A percentile compares a stretch with the other conserved stretches of the same genome.
Evolutionary conservation across 1,284 basidiomycete species (phyloP).

Genomic region (Laetiporus sulphureus): DNA sequence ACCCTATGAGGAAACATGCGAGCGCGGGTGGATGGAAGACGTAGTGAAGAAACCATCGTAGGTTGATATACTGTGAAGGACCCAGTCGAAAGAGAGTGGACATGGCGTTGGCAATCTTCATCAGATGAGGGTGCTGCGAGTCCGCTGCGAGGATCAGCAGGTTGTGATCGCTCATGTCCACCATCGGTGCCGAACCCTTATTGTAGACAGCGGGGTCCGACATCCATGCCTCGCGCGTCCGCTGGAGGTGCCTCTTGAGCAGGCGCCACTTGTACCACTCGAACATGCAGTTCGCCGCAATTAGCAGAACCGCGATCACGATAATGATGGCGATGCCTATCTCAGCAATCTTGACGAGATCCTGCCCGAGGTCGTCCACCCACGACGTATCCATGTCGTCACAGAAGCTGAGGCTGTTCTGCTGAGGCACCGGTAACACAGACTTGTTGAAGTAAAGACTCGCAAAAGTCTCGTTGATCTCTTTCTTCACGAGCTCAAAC

Average conservation of each 20-base stretch:
- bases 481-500: conserved; percentile 78
- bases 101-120: conserved; percentile 52
- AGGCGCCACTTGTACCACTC: conserved; percentile 80
- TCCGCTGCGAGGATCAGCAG: conserved; percentile 66
- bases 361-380: conserved; percentile 76
- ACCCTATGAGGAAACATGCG: conserved; percentile 83
- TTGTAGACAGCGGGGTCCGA: conserved; percentile 59
- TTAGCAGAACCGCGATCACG: conserved; percentile 52
- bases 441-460: conserved; percentile 63
- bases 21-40: conserved; percentile 87
- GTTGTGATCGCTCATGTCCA: conserved; percentile 67
- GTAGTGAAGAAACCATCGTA: conserved; percentile 84
- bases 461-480: conserved; percentile 84
- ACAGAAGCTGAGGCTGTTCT: conserved; percentile 66
- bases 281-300: conserved; percentile 57
- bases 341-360: conserved; percentile 70
- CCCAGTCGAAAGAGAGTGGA: conserved; percentile 44
- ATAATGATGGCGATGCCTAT: conserved; percentile 72
- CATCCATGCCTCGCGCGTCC: conserved; percentile 68
- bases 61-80: conserved; percentile 53
- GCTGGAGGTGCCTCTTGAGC: conserved; percentile 56
- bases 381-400: conserved; percentile 71
- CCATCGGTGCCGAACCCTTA: conserved; percentile 35
- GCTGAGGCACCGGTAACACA: conserved; percentile 66
- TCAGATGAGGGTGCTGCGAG: conserved; percentile 64